phyloP scores from a whole-genome alignment of 805 yeast genomes.

The Metschnikowia colocasiae region DNA sequence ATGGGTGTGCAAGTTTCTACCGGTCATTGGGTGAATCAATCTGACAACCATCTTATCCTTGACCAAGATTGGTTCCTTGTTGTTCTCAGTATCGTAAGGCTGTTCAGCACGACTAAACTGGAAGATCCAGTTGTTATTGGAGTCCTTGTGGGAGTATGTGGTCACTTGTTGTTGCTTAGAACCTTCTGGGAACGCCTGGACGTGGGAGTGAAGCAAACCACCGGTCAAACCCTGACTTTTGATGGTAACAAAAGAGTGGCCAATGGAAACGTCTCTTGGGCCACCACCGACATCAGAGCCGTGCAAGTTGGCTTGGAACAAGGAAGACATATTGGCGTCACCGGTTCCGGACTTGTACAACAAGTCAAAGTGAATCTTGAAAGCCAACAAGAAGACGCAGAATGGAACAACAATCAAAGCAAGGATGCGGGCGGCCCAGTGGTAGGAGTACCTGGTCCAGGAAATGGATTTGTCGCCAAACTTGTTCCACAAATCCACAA shows the following conservation, averaged over 20 bases:
- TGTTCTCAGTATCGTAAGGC: slow-evolving; percentile 30
- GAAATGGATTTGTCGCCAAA: slow-evolving; percentile 64
- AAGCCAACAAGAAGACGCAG: slow-evolving; percentile 57
- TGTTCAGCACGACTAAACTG: slow-evolving; percentile 43
- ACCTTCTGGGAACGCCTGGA: slow-evolving; percentile 45
- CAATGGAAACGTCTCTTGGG: slow-evolving; percentile 64
- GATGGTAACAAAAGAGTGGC: slow-evolving; percentile 41
- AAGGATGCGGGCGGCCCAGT: slow-evolving; percentile 64
- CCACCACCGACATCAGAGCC: slow-evolving; percentile 65
- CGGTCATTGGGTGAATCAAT: slow-evolving; percentile 58
- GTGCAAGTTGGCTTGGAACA: slow-evolving; percentile 73
- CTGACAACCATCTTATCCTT: slow-evolving; percentile 61
- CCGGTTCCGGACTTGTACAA: slow-evolving; percentile 78
- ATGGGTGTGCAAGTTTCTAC: slow-evolving; percentile 71
- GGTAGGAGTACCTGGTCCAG: slow-evolving; percentile 48
- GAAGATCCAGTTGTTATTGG: slow-evolving; percentile 46
- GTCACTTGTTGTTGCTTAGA: slow-evolving; percentile 48
- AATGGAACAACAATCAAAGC: slow-evolving; percentile 66
- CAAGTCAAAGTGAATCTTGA: slow-evolving; percentile 73
- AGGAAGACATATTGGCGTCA: slow-evolving; percentile 71
- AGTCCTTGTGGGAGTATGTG: slow-evolving; percentile 44
- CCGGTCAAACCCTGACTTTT: slow-evolving; percentile 43
- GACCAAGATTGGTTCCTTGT: slow-evolving; percentile 36
- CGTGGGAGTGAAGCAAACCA: slow-evolving; percentile 45
- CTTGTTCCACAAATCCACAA: slow-evolving; percentile 80